Evolutionary conservation across 2,329 filamentous ascomycete genomes (phyloP).

Genomic region (Sporothrix brasiliensis): DNA sequence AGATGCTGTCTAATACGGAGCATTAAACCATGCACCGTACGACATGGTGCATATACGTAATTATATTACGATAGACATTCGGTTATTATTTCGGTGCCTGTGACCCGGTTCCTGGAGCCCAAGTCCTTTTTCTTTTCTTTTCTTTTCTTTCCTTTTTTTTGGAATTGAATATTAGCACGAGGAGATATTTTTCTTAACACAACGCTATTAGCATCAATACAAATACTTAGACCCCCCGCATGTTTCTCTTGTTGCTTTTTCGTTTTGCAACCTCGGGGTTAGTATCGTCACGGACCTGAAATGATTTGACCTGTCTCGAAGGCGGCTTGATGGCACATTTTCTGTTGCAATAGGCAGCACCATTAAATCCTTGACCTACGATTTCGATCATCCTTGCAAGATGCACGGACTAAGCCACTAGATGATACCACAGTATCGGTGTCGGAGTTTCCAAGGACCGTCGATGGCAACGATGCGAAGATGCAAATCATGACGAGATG

Average conservation of each 20-base stretch:
- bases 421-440: neutral
- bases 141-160: too few relatives aligned
- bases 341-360: neutral
- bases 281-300: neutral
- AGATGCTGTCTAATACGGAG: neutral
- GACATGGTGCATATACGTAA: neutral
- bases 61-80: neutral
- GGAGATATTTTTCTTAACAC: too few relatives aligned
- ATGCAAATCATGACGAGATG: neutral
- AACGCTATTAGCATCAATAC: too few relatives aligned
- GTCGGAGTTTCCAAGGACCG: neutral
- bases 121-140: too few relatives aligned
- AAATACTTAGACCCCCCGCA: too few relatives aligned
- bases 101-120: neutral
- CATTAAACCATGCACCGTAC: too few relatives aligned
- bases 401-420: neutral
- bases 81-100: neutral
- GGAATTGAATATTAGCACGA: too few relatives aligned
- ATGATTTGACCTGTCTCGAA: neutral
- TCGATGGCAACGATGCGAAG: neutral
- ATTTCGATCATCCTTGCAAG: too few relatives aligned
- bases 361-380: neutral
- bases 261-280: neutral
- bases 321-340: too few relatives aligned
- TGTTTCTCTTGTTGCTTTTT: neutral